Base-by-base conservation (phyloP, 2,329 filamentous ascomycete species). In the Penicillium sclerotigenum region DNA sequence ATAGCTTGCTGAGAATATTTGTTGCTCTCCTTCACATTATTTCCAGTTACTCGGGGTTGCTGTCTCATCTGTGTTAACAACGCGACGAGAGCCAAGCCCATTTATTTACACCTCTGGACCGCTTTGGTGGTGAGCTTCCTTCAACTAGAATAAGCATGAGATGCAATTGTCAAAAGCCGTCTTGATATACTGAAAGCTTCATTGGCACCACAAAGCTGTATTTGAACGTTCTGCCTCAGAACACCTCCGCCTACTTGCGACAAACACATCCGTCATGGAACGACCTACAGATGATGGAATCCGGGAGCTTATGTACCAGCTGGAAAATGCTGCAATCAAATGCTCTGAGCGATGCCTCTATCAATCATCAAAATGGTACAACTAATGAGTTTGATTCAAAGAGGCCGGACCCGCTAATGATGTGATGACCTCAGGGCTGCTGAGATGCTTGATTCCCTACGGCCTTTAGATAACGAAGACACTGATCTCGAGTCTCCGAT, bases 291-390 rank as follows among this genome's bases (percentile, higher is more conserved):
- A 72, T 36, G 73, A 75, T 2, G 71, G 69, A 41, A 67, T 75
- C 46, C 71, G 68, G 52, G 87, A 91, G 69, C 79, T 95, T 58
- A 85, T 88, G 68, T 82, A 81, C 36, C 85, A 90, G 33, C 81
- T 97, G 41, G 90, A 96, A 72, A 88, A 91, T 68, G 91, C 93
- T 29, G 87, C 94, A 3, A 82, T 94, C 24, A 91, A 91, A 71
- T 97, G 92, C 77, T 96, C 91, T 1, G 94, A 99, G 72, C 82
- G 94, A 72, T 96, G 94, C 73, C 83, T 99, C 13, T 97, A 97
- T 70, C 92, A 97, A 68, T 94, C 93, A 7, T 88, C 94, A 28
- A 97, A 97, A 85, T 99, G 94, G 94, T 96, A 65, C 24, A 18
- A 7, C 5, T 16, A 1, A 10, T 13, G 14, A 22, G n/a, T 14